phyloP scores from a whole-genome alignment of 352 stramenopile genomes.

The Phytophthora kernoviae region DNA sequence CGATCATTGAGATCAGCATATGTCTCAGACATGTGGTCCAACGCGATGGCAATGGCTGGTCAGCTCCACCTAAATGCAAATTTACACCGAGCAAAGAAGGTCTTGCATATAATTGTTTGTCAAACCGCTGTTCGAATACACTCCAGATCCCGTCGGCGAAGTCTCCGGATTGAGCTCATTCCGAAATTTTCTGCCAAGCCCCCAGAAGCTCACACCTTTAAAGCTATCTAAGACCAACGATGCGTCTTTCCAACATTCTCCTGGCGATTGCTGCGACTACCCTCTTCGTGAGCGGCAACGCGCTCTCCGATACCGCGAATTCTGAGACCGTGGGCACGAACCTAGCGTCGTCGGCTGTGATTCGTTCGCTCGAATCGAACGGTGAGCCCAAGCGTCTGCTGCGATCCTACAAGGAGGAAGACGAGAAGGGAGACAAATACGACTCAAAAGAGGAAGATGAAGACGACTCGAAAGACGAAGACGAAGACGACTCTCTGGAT shows the following conservation, averaged over 20 bases:
- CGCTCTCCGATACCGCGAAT: background rate
- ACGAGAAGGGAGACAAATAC: background rate
- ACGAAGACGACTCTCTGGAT: background rate
- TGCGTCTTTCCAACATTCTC: background rate
- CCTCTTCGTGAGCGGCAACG: background rate
- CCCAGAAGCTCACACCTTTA: background rate
- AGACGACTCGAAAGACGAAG: background rate
- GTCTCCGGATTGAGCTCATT: background rate
- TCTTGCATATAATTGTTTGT: no score
- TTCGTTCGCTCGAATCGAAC: background rate
- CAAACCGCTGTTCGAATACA: no score
- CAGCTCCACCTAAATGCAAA: no score
- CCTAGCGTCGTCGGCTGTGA: background rate
- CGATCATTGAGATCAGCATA: no score
- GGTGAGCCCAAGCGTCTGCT: background rate
- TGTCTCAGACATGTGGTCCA: no score
- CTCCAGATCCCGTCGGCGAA: no score
- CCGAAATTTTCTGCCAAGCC: background rate
- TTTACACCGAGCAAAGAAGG: no score
- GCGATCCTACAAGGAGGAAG: background rate
- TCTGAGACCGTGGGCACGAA: background rate
- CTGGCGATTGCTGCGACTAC: background rate
- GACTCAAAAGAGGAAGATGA: background rate
- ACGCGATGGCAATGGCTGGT: no score
- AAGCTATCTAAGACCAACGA: background rate